phyloP scores from a whole-genome alignment of 1,139 yeast species.

The Saccharomyces pastorianus region DNA sequence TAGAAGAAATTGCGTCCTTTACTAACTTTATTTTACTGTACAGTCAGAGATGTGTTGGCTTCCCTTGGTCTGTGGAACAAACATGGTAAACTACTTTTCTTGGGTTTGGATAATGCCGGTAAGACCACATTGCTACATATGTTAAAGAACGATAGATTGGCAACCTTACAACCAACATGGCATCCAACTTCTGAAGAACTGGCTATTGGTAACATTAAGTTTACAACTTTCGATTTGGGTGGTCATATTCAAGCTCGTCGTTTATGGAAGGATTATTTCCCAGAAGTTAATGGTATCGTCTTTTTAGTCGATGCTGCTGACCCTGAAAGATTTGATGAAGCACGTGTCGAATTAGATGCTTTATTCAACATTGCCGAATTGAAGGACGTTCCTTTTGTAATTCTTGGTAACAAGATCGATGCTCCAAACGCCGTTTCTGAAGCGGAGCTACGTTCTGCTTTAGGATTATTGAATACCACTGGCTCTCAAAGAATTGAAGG shows the following conservation, averaged over 20 bases:
- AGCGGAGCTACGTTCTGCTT: conserved; percentile 84
- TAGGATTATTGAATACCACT: conserved; percentile 81
- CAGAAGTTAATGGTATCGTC: conserved; percentile 96
- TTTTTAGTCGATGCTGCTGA: conserved; percentile 97
- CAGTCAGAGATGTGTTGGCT: conserved; percentile 86
- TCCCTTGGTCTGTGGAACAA: conserved; percentile 95
- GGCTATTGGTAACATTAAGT: conserved; percentile 91
- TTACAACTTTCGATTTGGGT: conserved; percentile 96
- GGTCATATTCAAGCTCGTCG: conserved; percentile 99
- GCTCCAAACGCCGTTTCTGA: conserved; percentile 91
- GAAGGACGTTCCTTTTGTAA: conserved; percentile 78
- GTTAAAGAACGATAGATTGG: conserved; percentile 94
- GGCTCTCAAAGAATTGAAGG: conserved; percentile 73
- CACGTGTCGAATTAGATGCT: conserved; percentile 89
- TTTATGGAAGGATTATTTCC: conserved; percentile 98
- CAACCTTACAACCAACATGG: conserved; percentile 93
- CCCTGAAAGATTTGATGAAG: conserved; percentile 88
- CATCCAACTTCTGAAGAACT: conserved; percentile 98
- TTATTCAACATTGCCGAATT: conserved; percentile 88
- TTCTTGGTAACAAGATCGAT: conserved; percentile 95
- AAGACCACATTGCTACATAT: conserved; percentile 93
- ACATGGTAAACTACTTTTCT: conserved; percentile 90
- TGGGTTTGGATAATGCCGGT: conserved; percentile 98
- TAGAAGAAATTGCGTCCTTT: neutral
- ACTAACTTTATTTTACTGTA: conserved; percentile 1